Evolutionary conservation across 2,329 filamentous ascomycete species (phyloP).

Genomic region (Fusarium sambucinum): DNA sequence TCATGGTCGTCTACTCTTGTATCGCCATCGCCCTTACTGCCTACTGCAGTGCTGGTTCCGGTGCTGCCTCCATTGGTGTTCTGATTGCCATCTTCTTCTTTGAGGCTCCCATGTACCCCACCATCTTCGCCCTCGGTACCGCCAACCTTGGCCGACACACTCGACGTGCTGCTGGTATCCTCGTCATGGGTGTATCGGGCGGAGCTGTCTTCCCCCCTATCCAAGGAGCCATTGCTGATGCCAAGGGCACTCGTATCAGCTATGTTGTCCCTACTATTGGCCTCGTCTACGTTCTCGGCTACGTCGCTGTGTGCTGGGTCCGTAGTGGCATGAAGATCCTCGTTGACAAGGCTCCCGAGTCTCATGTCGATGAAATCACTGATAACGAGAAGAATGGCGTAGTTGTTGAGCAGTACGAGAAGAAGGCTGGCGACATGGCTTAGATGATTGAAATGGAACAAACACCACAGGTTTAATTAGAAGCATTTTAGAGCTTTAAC

Average conservation of each 20-base stretch:
- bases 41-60: constrained; percentile 58
- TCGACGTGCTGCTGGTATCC: constrained; percentile 80
- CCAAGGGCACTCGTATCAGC: constrained; percentile 41
- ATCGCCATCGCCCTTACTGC: constrained; percentile 72
- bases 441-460: neutral
- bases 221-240: constrained; percentile 41
- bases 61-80: constrained; percentile 67
- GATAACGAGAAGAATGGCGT: constrained; percentile 28
- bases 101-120: constrained; percentile 83
- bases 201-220: constrained; percentile 56
- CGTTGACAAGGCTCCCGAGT: constrained; percentile 20
- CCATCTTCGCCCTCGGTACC: constrained; percentile 82
- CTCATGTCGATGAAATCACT: constrained; percentile 1
- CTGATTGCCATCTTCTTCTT: constrained; percentile 81
- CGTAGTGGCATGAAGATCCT: constrained; percentile 34
- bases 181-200: constrained; percentile 76
- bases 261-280: constrained; percentile 43
- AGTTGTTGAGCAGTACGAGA: constrained; percentile 39
- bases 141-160: constrained; percentile 80
- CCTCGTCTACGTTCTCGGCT: constrained; percentile 45
- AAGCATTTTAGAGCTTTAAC: neutral
- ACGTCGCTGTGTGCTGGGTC: constrained; percentile 38
- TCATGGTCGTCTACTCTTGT: constrained; percentile 72
- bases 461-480: neutral
- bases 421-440: constrained; percentile 35